phyloP scores from a whole-genome alignment of 2,329 filamentous ascomycete species.

The Penicillium capsulatum region DNA sequence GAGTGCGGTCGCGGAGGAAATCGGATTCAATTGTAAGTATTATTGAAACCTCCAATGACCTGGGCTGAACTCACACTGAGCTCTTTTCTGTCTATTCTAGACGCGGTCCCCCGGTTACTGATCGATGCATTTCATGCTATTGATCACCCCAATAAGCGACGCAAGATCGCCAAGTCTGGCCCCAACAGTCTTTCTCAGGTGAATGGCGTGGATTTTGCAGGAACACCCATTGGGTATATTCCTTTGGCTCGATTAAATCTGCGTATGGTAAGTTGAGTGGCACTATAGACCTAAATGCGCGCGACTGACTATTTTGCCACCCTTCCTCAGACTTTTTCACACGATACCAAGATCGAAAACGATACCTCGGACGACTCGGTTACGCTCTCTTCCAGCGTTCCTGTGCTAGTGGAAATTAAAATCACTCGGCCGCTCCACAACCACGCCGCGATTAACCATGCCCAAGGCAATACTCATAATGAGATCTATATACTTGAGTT shows the following conservation, averaged over 20 bases:
- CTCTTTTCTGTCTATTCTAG: constrained; percentile 14
- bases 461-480: not conserved
- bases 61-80: constrained; percentile 3
- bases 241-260: constrained; percentile 30
- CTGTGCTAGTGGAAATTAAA: constrained; percentile 20
- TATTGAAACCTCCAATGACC: not conserved
- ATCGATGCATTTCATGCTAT: constrained; percentile 13
- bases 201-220: constrained; percentile 13
- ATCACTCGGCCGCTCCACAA: constrained; percentile 2
- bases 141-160: constrained; percentile 31
- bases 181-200: constrained; percentile 16
- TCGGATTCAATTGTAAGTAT: constrained; percentile 12
- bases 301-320: constrained; percentile 7
- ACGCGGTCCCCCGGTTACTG: constrained; percentile 21
- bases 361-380: not conserved
- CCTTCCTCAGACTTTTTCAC: constrained; percentile 19
- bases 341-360: not conserved
- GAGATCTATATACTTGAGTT: constrained; percentile 23
- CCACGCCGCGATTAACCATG: not conserved
- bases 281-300: not conserved
- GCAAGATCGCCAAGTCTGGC: constrained; percentile 24
- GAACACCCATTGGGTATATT: constrained; percentile 30
- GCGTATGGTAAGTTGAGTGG: constrained; percentile 27
- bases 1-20: constrained; percentile 11
- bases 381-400: constrained; percentile 8